phyloP scores from a whole-genome alignment of 2,329 filamentous ascomycete species.

The Cyphellophora attinorum region DNA sequence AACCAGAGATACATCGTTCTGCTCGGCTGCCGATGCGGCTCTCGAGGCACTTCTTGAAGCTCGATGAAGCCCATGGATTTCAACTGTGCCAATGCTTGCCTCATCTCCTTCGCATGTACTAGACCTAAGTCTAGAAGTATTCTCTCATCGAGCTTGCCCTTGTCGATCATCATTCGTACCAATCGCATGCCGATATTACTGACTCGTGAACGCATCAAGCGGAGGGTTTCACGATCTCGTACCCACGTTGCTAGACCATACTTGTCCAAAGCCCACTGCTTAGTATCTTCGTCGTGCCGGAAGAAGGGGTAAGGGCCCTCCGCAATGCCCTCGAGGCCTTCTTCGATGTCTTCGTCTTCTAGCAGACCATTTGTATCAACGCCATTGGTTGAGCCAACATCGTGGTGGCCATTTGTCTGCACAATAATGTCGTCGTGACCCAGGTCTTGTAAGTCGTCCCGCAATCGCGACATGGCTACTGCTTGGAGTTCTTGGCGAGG shows the following conservation, averaged over 20 bases:
- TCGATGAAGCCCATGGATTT: conserved; percentile 80
- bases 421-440: too few relatives aligned
- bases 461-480: background rate
- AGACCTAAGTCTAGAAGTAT: conserved; percentile 70
- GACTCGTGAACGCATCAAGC: conserved; percentile 56
- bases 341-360: conserved; percentile 2
- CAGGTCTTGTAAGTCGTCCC: background rate
- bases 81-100: conserved; percentile 74
- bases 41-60: conserved; percentile 86
- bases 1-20: conserved; percentile 88
- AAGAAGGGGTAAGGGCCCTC: conserved; percentile 30
- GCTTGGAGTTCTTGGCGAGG: background rate
- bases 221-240: conserved; percentile 59
- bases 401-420: background rate
- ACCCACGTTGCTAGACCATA: conserved; percentile 60
- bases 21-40: conserved; percentile 69
- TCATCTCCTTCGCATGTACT: conserved; percentile 76
- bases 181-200: conserved; percentile 70
- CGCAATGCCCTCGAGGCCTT: conserved; percentile 8
- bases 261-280: conserved; percentile 80
- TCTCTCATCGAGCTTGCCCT: conserved; percentile 93
- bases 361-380: conserved; percentile 1
- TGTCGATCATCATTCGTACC: conserved; percentile 71
- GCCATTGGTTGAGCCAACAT: background rate
- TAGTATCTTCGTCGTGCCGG: conserved; percentile 39